Evolutionary conservation across 1,284 basidiomycete species (phyloP).

Genomic region (Pterulicium gracile): DNA sequence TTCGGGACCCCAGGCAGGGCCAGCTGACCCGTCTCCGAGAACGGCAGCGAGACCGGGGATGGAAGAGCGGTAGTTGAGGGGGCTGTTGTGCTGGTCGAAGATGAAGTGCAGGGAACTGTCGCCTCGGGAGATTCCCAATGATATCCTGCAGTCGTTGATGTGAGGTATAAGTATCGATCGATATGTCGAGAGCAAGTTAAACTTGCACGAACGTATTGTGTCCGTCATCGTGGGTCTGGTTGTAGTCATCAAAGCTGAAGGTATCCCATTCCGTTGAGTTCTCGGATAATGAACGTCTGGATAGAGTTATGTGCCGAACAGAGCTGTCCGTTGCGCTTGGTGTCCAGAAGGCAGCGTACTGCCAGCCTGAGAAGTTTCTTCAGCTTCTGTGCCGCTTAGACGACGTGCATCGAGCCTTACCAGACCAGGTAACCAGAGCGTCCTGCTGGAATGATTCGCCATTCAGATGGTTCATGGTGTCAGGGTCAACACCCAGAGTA

Average conservation of each 20-base stretch:
- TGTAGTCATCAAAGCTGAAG: constrained; percentile 26
- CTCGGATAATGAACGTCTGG: constrained; percentile 11
- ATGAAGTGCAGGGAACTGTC: constrained; percentile 31
- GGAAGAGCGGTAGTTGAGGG: constrained; percentile 27
- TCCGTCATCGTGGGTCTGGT: constrained; percentile 31
- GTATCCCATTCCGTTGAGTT: constrained; percentile 21
- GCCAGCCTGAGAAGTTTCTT: constrained; percentile 10
- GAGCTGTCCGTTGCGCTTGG: constrained; percentile 20
- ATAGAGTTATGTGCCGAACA: constrained; percentile 23
- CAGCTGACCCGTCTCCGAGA: constrained; percentile 13
- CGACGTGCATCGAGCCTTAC: constrained; percentile 2
- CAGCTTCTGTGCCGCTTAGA: no score
- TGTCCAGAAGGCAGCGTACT: constrained; percentile 29
- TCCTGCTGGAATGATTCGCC: constrained; percentile 5
- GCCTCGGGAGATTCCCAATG: constrained; percentile 27
- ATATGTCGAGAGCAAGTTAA: constrained; percentile 1
- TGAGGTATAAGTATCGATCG: not conserved
- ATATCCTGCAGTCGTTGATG: constrained; percentile 19
- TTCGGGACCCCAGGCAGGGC: not conserved
- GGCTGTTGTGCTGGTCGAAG: constrained; percentile 33
- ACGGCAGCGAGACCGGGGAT: constrained; percentile 20
- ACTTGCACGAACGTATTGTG: constrained; percentile 23
- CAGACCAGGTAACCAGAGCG: constrained; percentile 7
- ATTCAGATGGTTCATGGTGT: not conserved
- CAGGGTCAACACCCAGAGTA: constrained; percentile 6